phyloP scores from a whole-genome alignment of 805 yeast genomes.

The Yarrowia divulgata region DNA sequence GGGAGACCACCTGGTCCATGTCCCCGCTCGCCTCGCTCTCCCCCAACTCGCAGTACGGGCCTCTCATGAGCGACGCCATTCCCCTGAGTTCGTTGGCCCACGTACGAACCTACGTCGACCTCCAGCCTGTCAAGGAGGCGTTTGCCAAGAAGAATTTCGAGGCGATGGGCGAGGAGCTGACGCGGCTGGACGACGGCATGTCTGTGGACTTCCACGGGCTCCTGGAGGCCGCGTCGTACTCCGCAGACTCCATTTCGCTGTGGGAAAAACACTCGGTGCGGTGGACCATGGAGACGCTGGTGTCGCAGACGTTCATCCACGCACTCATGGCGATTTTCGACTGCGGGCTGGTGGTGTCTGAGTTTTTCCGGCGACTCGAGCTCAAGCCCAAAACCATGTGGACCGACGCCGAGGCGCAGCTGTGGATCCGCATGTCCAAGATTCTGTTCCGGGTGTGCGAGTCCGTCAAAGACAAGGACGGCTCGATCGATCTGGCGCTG shows the following conservation, averaged over 20 bases:
- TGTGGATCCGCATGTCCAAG: constrained; percentile 38
- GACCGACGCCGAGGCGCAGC: constrained; percentile 35
- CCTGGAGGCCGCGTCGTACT: constrained; percentile 51
- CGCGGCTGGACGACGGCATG: constrained; percentile 42
- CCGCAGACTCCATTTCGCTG: constrained; percentile 52
- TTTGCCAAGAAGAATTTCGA: constrained; percentile 54
- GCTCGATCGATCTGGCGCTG: constrained; percentile 17
- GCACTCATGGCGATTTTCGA: constrained; percentile 51
- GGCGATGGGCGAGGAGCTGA: constrained; percentile 50
- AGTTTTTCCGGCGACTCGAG: constrained; percentile 47
- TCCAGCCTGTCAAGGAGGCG: constrained; percentile 51
- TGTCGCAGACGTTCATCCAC: constrained; percentile 51
- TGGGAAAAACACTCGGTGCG: constrained; percentile 51
- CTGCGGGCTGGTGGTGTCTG: constrained; percentile 51
- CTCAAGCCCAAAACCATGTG: constrained; percentile 29
- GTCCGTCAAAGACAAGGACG: constrained; percentile 32
- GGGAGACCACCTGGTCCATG: constrained; percentile 53
- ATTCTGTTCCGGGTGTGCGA: constrained; percentile 35
- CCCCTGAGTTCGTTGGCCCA: constrained; percentile 53
- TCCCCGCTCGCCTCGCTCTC: constrained; percentile 54
- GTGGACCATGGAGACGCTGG: constrained; percentile 48
- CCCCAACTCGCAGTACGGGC: constrained; percentile 53
- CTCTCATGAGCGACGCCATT: constrained; percentile 55
- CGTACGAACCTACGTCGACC: constrained; percentile 51
- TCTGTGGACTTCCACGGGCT: constrained; percentile 46